Evolutionary conservation across 176 grass and related monocot species (phyloP).

Genomic region (Hordeum vulgare): MorexV3_pseudomolecules_assembly NC_058518.1:412168917-412169416

Average conservation of each 20-base stretch:
- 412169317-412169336: slow-evolving; percentile 37
- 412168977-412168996: slow-evolving; percentile 11
- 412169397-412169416: slow-evolving; percentile 33
- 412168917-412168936: slow-evolving; percentile 22
- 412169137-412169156: slow-evolving; percentile 19
- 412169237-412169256: slow-evolving; percentile 8
- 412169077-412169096: not conserved
- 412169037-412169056: slow-evolving; percentile 24
- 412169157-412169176: slow-evolving; percentile 43
- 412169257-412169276: slow-evolving; percentile 5
- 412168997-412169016: slow-evolving; percentile 24
- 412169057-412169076: slow-evolving; percentile 14
- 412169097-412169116: slow-evolving; percentile 32
- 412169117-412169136: slow-evolving; percentile 22
- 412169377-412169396: slow-evolving; percentile 27
- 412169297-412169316: slow-evolving; percentile 23
- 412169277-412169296: slow-evolving; percentile 7
- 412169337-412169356: slow-evolving; percentile 22
- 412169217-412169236: slow-evolving; percentile 16
- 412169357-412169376: slow-evolving; percentile 14
- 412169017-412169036: slow-evolving; percentile 25
- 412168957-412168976: slow-evolving; percentile 29
- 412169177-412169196: not conserved
- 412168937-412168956: slow-evolving; percentile 1
- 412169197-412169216: slow-evolving; percentile 27